Evolutionary conservation across 2,329 filamentous ascomycete genomes (phyloP).

Genomic region (Epichloe uncinata): DNA sequence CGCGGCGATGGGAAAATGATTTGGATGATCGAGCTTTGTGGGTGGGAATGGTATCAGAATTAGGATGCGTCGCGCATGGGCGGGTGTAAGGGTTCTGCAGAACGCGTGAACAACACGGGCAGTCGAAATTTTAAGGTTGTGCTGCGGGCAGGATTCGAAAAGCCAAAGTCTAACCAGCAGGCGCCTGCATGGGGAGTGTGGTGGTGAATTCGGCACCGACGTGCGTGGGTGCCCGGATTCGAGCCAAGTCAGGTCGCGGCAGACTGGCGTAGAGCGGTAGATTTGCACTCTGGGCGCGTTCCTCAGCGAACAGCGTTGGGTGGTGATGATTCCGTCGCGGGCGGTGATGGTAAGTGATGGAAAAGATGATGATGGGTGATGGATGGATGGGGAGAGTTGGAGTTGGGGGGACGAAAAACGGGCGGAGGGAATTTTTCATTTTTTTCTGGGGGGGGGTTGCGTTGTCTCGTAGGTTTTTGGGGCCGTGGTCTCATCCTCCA

Average conservation of each 20-base stretch:
- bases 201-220: conserved; percentile 9
- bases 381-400: conserved; percentile 8
- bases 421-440: conserved; percentile 19
- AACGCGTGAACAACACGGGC: not conserved
- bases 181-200: conserved; percentile 8
- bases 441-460: conserved; percentile 14
- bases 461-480: conserved; percentile 25
- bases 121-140: conserved; percentile 1
- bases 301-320: conserved; percentile 5
- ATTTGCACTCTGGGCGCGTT: conserved; percentile 1
- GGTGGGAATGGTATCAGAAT: not conserved
- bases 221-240: conserved; percentile 10
- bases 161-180: conserved; percentile 5
- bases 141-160: not conserved
- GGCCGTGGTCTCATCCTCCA: conserved; percentile 27
- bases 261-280: conserved; percentile 16
- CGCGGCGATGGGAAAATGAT: not conserved
- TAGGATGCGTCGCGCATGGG: not conserved
- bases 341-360: conserved; percentile 13
- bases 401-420: conserved; percentile 12
- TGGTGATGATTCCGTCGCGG: conserved; percentile 16
- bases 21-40: not conserved
- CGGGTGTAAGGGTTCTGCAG: not conserved
- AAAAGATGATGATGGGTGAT: conserved; percentile 11
- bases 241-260: conserved; percentile 12